Base-by-base conservation (phyloP, 2,329 filamentous ascomycete genomes). In the Arthroderma sp. region DNA sequence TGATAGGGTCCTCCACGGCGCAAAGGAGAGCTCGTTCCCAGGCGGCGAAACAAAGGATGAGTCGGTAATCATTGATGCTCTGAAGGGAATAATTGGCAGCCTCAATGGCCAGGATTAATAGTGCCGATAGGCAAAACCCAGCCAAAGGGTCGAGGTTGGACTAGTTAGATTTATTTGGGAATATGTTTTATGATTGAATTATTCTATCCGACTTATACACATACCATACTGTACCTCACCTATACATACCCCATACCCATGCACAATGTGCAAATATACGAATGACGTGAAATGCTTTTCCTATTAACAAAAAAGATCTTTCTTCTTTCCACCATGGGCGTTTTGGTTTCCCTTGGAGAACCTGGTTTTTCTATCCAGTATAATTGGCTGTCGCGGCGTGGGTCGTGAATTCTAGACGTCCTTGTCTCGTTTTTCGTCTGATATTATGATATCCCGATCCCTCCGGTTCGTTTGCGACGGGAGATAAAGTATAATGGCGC, bases 11-110 rank as follows among this genome's bases (percentile, higher is more conserved):
- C 57, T 74, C 4, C 71, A 71, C 28, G 65, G 68, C 56, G 70
- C 71, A 4, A 68, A 69, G 21, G 71, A 72, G 56, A 74, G 71
- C 56, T 73, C 71, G 8, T 73, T 74, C 63, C 68, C 71, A 19
- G 71, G 71, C 38, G 72, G 72, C 13, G 72, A 74, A 58, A 71
- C 72, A 17, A 73, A 73, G 57, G 72, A 74, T 59, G 72, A 74
- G 63, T 68, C 69, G 7, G 72, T 74, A 53, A 71, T 74, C 59
- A 65, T 73, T 52, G 70, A 73, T 61, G 71, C 70, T 7, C 66
- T 74, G 25, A 64, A 66, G 47, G 70, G 70, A 55, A 61, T 74
- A 62, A 71, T 74, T 25, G 70, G 68, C 49, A 70, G 70, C 35
- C 59, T 74, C 58, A 72, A 70, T 9, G 37, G 37, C 1, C 51